Conservation (phyloP, 371 early-diverging fungal genomes). For the Lichtheimia corymbifera region DNA sequence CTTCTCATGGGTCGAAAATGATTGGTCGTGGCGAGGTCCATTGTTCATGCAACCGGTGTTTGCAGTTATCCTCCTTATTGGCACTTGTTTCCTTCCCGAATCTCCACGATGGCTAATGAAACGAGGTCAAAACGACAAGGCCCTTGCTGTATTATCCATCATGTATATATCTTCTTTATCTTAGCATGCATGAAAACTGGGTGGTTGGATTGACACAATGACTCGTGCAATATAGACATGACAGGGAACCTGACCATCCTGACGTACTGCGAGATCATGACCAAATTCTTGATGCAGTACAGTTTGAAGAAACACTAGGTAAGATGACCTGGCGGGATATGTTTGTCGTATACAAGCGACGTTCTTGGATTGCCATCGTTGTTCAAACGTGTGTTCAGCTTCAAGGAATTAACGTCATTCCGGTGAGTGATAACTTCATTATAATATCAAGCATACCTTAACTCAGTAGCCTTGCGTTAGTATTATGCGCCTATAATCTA, state of each 20-base stretch:
- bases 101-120: conserved; percentile 54
- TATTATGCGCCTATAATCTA: conserved; percentile 76
- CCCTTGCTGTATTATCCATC: conserved; percentile 65
- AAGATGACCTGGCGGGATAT: conserved; percentile 74
- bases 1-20: conserved; percentile 23
- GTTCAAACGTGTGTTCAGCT: conserved; percentile 67
- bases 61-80: conserved; percentile 46
- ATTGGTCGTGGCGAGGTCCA: conserved; percentile 51
- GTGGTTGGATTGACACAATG: no score
- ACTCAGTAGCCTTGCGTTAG: no score
- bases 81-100: conserved; percentile 47
- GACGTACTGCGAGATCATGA: conserved; percentile 69
- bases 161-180: conserved; percentile 32
- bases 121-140: conserved; percentile 49
- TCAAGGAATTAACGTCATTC: conserved; percentile 72
- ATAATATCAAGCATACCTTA: no score
- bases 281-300: conserved; percentile 67
- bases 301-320: conserved; percentile 67
- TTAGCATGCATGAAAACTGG: no score
- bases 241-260: conserved; percentile 45
- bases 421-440: conserved; percentile 17
- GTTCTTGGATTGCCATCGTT: conserved; percentile 64
- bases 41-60: conserved; percentile 42
- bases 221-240: conserved; percentile 19
- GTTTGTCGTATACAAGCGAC: conserved; percentile 47